Evolutionary conservation across 2,329 filamentous ascomycete genomes (phyloP), one percentile per base, ranked within the genome.

Genomic region (Aspergillus candidus): DNA sequence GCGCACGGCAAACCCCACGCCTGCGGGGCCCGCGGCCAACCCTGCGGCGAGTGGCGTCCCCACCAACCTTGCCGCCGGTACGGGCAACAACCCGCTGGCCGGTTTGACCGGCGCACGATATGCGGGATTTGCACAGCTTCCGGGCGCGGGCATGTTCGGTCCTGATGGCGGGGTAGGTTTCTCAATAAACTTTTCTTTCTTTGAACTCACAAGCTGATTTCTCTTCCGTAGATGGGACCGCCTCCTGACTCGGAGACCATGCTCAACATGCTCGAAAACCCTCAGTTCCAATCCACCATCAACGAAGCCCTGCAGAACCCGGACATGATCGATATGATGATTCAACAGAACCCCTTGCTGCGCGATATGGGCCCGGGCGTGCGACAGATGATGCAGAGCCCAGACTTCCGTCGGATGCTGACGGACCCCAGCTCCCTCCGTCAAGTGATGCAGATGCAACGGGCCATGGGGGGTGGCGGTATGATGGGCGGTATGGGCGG

Each of bases 231-330:
- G 89, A 96, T 96, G 89, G 88, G 89, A 31, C 86, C 90, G 30
- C 88, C 88, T 30, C 88, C 79, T 61, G 80, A 82, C 61, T 80
- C 88, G 48, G 90, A 96, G 46, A 78, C 86, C 46, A 80, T 98
- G 64, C 79, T 88, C 44, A 78, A 82, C 52, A 86, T 96, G 80
- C 82, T 98, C 58, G 82, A 86, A 50, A 88, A 97, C 61, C 93
- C 93, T 15, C 84, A 88, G 61, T 83, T 94, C 44, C 81, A 87
- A 51, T 84, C 88, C 53, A 83, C 84, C 43, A 86, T 98, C 80
- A 94, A 93, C 67, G 91, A 96, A 69, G 88, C 90, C 31, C 84
- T 98, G 65, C 87, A 90, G 67, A 97, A 97, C 68, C 91, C 93
- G n/a, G 80, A 83, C 13, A 86, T 98, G 57, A 79, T 97, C 62